Base-by-base conservation (phyloP, 345 rosid species). In the Gossypium herbaceum region DNA sequence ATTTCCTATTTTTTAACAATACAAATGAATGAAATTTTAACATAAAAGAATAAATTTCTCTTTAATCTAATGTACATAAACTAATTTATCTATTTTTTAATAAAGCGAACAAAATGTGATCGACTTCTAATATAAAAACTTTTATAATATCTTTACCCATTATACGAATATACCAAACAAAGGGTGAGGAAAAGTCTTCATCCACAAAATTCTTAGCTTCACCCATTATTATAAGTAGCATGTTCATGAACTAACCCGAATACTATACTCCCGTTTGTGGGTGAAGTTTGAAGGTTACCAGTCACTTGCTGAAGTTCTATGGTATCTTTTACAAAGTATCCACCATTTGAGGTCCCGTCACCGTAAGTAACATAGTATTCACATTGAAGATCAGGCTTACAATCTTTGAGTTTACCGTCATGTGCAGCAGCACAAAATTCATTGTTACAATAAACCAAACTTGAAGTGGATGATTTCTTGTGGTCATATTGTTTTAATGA, bases 341-440 rank as follows among this genome's bases (percentile, higher is more conserved):
- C 97, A 47, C 83, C 58, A 65, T 91, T 94, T 41, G 91, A 71
- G 82, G 92, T 90, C 75, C 92, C 90, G 29, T 94, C 97, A 39
- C 94, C 96, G 75, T 94, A 94, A 47, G 77, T 78, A 45, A 90
- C 81, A 75, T 74, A 84, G 75, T 92, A 94, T 64, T 77, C 80
- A 66, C 98, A 94, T 16, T 80, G 81, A 13, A 74, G 8, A 10
- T 71, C 44, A 3, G 86, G 68, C 67, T 82, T 78, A 76, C 97
- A 94, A 24, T 89, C 89, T 10, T 81, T 84, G 11, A 83, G 68
- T 57, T 66, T 67, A 41, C 80, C 82, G 56, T 74, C 64, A 80
- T 84, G 79, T 10, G 90, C 72, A 1, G 81, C 60, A 58, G 80
- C 77, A 61, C 98, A 94, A 72, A 88, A 89, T 1, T 81, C 87